Percentiles rank a stretch among this genome's conserved stretches.
These are phyloP conservation scores for Eutrema salsugineum DNA, from an alignment of 441 rosid genomes.

Conservation along the genomic window DNA sequence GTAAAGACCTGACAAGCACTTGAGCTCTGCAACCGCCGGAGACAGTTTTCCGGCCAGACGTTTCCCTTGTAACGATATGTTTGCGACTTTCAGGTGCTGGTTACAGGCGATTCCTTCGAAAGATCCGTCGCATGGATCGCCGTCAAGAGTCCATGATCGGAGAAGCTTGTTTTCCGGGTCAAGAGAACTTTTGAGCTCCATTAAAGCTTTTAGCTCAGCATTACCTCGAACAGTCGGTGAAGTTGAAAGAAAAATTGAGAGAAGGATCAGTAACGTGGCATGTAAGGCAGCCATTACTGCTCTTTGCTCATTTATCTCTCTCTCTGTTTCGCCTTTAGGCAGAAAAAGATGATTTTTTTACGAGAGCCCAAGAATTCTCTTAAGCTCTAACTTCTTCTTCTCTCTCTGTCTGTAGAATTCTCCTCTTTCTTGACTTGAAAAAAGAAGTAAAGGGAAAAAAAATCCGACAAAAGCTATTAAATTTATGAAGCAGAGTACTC, in stretches of 20 bases:
- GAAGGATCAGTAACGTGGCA: constrained; percentile 26
- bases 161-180: constrained; percentile 60
- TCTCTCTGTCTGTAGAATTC: background rate
- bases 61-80: constrained; percentile 65
- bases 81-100: constrained; percentile 50
- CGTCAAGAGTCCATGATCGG: constrained; percentile 48
- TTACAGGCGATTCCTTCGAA: constrained; percentile 61
- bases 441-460: background rate
- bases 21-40: constrained; percentile 51
- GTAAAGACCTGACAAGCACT: constrained; percentile 58
- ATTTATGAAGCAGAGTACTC: constrained; percentile 21
- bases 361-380: background rate
- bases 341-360: background rate
- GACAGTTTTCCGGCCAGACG: constrained; percentile 45
- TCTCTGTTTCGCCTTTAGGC: background rate
- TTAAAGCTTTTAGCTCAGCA: constrained; percentile 65
- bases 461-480: background rate
- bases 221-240: constrained; percentile 38
- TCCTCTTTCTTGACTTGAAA: background rate
- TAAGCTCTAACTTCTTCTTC: background rate
- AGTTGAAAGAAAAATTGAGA: constrained; percentile 26
- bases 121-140: constrained; percentile 56
- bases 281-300: constrained; percentile 22
- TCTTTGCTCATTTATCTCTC: background rate
- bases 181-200: constrained; percentile 59